Evolutionary conservation across 1,139 yeast genomes (phyloP).

Genomic region (Kodamaea sp.): DNA sequence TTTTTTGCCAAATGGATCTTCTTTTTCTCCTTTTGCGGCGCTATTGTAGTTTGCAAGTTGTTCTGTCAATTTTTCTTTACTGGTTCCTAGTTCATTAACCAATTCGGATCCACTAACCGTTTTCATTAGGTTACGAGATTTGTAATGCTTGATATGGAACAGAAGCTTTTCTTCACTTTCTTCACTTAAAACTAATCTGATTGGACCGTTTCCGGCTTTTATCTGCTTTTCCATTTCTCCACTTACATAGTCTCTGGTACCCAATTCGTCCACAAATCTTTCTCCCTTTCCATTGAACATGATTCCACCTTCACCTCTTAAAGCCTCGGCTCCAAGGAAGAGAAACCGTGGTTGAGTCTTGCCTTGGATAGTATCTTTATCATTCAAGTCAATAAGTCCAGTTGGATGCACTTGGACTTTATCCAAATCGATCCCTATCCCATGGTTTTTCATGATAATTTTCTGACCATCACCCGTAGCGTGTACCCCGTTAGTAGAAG

Average conservation of each 20-base stretch:
- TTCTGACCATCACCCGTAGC: constrained; percentile 80
- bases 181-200: constrained; percentile 49
- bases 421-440: constrained; percentile 68
- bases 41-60: constrained; percentile 47
- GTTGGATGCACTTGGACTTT: constrained; percentile 84
- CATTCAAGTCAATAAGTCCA: constrained; percentile 69
- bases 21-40: constrained; percentile 44
- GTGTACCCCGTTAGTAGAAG: constrained; percentile 73
- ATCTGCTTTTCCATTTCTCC: constrained; percentile 54
- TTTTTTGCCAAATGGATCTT: constrained; percentile 52
- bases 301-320: constrained; percentile 78
- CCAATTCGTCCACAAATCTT: constrained; percentile 71
- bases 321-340: constrained; percentile 76
- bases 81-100: constrained; percentile 44
- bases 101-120: constrained; percentile 52
- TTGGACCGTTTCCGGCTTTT: constrained; percentile 50
- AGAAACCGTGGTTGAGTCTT: constrained; percentile 51
- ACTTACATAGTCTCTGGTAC: constrained; percentile 69
- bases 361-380: constrained; percentile 46
- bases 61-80: constrained; percentile 26
- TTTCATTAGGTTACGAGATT: constrained; percentile 64
- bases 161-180: constrained; percentile 46
- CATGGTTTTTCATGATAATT: constrained; percentile 58
- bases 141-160: constrained; percentile 66
- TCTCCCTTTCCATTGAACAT: constrained; percentile 62